Percentiles rank a stretch among this genome's conserved stretches.
These are phyloP conservation scores for Yamadazyma tumulicola DNA, from an alignment of 805 yeast genomes.

Conservation along the genomic window DNA sequence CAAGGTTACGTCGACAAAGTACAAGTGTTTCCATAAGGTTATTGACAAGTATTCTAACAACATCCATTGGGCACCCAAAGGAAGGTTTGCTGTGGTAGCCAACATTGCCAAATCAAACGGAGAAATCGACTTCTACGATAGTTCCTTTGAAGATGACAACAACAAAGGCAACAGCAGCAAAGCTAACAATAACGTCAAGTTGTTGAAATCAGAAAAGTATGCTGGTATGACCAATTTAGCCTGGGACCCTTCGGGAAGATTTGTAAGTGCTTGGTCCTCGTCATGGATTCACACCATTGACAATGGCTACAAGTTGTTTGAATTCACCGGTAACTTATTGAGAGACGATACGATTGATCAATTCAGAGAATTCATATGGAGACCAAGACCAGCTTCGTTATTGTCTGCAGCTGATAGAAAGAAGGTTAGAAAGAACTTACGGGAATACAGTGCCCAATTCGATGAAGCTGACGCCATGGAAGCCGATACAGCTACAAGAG, in stretches of 20 bases:
- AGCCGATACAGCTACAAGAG: slow-evolving; percentile 88
- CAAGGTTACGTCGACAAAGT: slow-evolving; percentile 43
- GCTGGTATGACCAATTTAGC: slow-evolving; percentile 76
- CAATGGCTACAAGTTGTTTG: slow-evolving; percentile 87
- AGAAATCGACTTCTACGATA: slow-evolving; percentile 81
- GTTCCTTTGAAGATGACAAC: slow-evolving; percentile 73
- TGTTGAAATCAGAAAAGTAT: slow-evolving; percentile 60
- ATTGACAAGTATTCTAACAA: slow-evolving; percentile 67
- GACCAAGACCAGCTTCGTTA: slow-evolving; percentile 89
- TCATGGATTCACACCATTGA: slow-evolving; percentile 79
- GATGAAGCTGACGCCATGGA: slow-evolving; percentile 96
- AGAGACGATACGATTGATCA: slow-evolving; percentile 77
- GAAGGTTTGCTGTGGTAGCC: slow-evolving; percentile 70
- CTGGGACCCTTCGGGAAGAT: slow-evolving; percentile 98
- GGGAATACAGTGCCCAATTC: slow-evolving; percentile 86
- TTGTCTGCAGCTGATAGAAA: slow-evolving; percentile 77
- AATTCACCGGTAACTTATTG: slow-evolving; percentile 72
- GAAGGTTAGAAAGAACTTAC: slow-evolving; percentile 85
- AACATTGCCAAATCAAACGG: slow-evolving; percentile 49
- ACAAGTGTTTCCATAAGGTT: slow-evolving; percentile 58
- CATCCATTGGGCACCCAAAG: slow-evolving; percentile 86
- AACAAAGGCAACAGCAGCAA: slow-evolving; percentile 49
- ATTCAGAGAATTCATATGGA: slow-evolving; percentile 90
- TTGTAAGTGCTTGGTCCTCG: slow-evolving; percentile 83
- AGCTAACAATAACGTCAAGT: slow-evolving; percentile 59